Evolutionary conservation across 2,329 filamentous ascomycete species (phyloP).

Genomic region (Dothistroma septosporum): DNA sequence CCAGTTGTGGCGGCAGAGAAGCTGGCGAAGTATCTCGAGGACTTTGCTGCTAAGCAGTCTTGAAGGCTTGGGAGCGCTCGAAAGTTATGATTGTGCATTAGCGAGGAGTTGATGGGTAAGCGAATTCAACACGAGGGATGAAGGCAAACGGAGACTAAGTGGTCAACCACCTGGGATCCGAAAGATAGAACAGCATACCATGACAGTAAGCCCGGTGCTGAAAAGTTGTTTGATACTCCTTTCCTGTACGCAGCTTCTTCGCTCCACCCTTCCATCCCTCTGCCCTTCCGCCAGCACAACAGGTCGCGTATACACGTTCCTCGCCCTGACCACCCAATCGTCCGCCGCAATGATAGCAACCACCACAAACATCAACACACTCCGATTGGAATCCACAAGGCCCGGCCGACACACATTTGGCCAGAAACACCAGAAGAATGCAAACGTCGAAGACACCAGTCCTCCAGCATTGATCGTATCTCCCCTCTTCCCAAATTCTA

Average conservation of each 20-base stretch:
- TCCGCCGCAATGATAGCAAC: slow-evolving; percentile 18
- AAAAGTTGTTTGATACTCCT: neutral
- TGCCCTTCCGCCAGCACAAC: slow-evolving; percentile 19
- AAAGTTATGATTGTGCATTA: slow-evolving; percentile 4
- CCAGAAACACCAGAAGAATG: slow-evolving; percentile 44
- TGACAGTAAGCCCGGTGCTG: neutral
- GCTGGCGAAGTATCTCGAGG: slow-evolving; percentile 61
- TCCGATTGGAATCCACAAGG: slow-evolving; percentile 16
- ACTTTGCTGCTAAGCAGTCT: slow-evolving; percentile 49
- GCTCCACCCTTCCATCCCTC: slow-evolving; percentile 1
- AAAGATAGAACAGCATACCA: neutral
- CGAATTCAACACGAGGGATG: slow-evolving; percentile 3
- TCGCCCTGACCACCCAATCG: slow-evolving; percentile 18
- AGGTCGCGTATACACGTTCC: slow-evolving; percentile 19
- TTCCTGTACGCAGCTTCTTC: neutral
- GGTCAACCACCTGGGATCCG: slow-evolving; percentile 2
- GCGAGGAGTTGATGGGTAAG: slow-evolving; percentile 4
- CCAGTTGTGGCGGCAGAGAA: slow-evolving; percentile 63
- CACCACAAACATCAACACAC: slow-evolving; percentile 21
- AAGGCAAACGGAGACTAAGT: neutral
- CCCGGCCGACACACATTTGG: slow-evolving; percentile 23
- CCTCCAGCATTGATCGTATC: slow-evolving; percentile 38
- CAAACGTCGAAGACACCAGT: slow-evolving; percentile 35
- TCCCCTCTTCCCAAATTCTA: slow-evolving; percentile 39
- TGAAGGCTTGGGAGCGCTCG: neutral